Percentiles rank a stretch among this genome's conserved stretches.
These are phyloP conservation scores for Posidonia oceanica DNA, from an alignment of 116 monocot species.

Conservation along the genomic window DNA sequence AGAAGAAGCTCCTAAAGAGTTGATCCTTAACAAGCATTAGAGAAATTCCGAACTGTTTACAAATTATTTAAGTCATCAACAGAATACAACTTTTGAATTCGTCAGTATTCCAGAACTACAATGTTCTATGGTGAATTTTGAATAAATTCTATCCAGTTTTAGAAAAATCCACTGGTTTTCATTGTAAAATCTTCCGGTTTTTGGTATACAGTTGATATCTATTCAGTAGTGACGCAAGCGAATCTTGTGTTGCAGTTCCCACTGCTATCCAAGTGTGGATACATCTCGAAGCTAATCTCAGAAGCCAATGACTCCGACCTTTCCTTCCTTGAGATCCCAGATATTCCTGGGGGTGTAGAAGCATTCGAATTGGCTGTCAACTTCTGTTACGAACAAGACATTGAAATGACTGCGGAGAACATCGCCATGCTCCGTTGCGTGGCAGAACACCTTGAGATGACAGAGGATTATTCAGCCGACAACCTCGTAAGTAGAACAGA, in stretches of 20 bases:
- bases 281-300: constrained; percentile 32
- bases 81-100: too few species aligned
- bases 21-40: too few species aligned
- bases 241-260: constrained; percentile 34
- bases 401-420: constrained; percentile 49
- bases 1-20: too few species aligned
- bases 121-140: too few species aligned
- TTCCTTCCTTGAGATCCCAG: constrained; percentile 30
- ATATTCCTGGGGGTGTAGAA: constrained; percentile 60
- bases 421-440: constrained; percentile 64
- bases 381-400: constrained; percentile 60
- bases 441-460: constrained; percentile 81
- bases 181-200: too few species aligned
- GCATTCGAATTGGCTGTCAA: constrained; percentile 59
- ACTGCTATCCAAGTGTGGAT: constrained; percentile 63
- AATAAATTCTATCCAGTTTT: too few species aligned
- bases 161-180: too few species aligned
- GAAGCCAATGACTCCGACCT: constrained; percentile 19
- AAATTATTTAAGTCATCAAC: too few species aligned
- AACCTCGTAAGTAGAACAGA: constrained; percentile 55
- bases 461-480: constrained; percentile 42
- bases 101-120: too few species aligned
- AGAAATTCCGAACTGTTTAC: too few species aligned
- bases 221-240: background rate
- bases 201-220: background rate